A percentile compares a stretch with the other conserved stretches of the same genome.
Conservation (phyloP, 2,329 filamentous ascomycete genomes). For the Pestalotiopsis sp. region DNA sequence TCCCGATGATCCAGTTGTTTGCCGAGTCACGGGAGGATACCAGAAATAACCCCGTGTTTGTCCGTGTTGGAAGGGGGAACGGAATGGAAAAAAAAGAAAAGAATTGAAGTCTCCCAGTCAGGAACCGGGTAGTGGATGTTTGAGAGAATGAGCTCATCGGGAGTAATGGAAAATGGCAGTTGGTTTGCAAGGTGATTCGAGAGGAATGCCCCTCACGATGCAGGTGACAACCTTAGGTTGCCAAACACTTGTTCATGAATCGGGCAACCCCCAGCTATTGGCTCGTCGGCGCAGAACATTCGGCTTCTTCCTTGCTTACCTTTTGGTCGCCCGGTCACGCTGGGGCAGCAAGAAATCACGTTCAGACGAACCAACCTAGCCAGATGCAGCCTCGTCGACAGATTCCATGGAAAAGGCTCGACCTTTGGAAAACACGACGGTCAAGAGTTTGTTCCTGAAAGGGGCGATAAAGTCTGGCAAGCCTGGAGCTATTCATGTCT, state of each 20-base stretch:
- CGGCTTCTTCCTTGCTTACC: neutral
- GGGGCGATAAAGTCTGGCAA: neutral
- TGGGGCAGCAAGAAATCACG: neutral
- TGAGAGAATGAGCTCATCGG: conserved; percentile 5
- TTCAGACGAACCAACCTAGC: neutral
- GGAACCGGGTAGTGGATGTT: neutral
- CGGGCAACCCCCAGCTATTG: neutral
- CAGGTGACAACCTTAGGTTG: conserved; percentile 7
- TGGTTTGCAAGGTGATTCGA: neutral
- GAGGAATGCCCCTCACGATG: conserved; percentile 1
- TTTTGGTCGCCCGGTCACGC: neutral
- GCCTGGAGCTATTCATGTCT: neutral
- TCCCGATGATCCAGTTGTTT: neutral
- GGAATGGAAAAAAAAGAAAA: neutral
- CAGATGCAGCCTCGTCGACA: neutral
- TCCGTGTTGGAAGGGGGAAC: neutral
- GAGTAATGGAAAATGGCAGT: neutral
- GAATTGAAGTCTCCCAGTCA: neutral
- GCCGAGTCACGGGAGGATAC: neutral
- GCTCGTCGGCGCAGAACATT: conserved; percentile 2
- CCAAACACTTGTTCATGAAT: neutral
- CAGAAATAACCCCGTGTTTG: neutral
- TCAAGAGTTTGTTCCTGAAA: neutral
- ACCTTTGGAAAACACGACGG: neutral
- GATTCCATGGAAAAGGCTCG: neutral